These are phyloP conservation scores for Stephania cephalantha DNA, from an alignment of 164 flowering plant genomes.

Conservation along the genomic window DNA sequence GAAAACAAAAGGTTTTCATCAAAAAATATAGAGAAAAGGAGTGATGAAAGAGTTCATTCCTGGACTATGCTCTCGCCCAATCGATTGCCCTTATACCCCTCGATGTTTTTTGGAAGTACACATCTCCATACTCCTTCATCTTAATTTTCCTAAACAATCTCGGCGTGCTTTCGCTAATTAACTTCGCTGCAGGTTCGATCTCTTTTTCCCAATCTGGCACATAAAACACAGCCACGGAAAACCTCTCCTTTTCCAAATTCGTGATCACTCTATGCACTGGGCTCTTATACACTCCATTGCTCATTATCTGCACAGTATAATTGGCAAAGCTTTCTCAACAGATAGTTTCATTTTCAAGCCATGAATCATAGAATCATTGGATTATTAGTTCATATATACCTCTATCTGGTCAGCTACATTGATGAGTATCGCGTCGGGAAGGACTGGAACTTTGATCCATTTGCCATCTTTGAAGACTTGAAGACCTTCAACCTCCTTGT, in stretches of 20 bases:
- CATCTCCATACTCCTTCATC: conserved; percentile 11
- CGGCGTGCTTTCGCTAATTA: conserved; percentile 27
- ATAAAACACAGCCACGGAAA: conserved; percentile 35
- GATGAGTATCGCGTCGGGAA: conserved; percentile 23
- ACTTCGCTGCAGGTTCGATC: conserved; percentile 34
- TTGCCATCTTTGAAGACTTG: conserved; percentile 25
- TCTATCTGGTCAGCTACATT: conserved; percentile 28
- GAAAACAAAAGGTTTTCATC: too few species aligned
- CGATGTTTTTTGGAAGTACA: background rate
- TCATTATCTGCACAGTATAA: conserved; percentile 41
- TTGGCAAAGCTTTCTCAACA: background rate
- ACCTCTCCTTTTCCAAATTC: conserved; percentile 30
- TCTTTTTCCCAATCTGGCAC: conserved; percentile 27
- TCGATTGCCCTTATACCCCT: conserved; percentile 14
- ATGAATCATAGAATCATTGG: background rate
- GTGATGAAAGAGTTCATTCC: background rate
- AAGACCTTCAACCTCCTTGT: conserved; percentile 37
- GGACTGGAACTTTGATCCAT: conserved; percentile 27
- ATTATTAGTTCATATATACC: conserved; percentile 13
- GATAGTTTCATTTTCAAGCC: background rate
- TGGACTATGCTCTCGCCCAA: conserved; percentile 9
- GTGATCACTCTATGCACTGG: conserved; percentile 49
- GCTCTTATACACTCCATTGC: conserved; percentile 56
- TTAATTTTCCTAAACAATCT: conserved; percentile 27
- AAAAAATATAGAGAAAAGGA: background rate